Conservation (phyloP, 1,284 basidiomycete genomes). For the Irpex sp. region DNA sequence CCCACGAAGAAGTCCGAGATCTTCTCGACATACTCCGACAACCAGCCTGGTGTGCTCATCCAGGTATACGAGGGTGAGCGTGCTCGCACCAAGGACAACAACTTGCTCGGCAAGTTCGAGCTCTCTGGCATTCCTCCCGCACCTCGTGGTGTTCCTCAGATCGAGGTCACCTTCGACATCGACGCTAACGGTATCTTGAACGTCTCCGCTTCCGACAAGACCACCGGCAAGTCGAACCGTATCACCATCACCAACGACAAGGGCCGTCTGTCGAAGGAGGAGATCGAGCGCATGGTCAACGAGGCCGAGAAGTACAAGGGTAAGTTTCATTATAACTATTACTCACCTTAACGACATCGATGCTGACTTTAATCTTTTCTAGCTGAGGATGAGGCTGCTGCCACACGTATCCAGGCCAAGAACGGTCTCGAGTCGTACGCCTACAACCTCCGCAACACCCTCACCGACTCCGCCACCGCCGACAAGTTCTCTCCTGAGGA, state of each 20-base stretch:
- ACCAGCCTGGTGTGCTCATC: conserved; percentile 98
- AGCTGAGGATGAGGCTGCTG: conserved; percentile 81
- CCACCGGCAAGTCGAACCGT: conserved; percentile 93
- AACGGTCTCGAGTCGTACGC: conserved; percentile 90
- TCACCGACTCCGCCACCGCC: conserved; percentile 81
- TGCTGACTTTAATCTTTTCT: conserved; percentile 21
- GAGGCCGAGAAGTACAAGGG: conserved; percentile 94
- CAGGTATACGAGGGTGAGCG: conserved; percentile 99
- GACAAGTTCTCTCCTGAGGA: conserved; percentile 88
- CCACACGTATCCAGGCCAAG: conserved; percentile 84
- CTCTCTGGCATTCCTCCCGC: conserved; percentile 97
- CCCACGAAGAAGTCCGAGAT: conserved; percentile 99
- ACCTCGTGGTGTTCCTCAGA: conserved; percentile 97
- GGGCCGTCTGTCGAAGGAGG: conserved; percentile 97
- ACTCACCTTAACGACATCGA: background rate
- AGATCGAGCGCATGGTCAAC: conserved; percentile 95
- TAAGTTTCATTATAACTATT: conserved; percentile 27
- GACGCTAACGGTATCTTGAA: conserved; percentile 98
- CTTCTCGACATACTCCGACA: conserved; percentile 99
- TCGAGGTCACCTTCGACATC: conserved; percentile 98
- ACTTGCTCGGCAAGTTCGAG: conserved; percentile 98
- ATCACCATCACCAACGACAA: conserved; percentile 99
- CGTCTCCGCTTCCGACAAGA: conserved; percentile 96
- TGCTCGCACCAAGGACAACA: conserved; percentile 99
- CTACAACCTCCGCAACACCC: conserved; percentile 94